Base-by-base conservation (phyloP, 2,329 filamentous ascomycete species). In the Dactylellina leptospora region DNA sequence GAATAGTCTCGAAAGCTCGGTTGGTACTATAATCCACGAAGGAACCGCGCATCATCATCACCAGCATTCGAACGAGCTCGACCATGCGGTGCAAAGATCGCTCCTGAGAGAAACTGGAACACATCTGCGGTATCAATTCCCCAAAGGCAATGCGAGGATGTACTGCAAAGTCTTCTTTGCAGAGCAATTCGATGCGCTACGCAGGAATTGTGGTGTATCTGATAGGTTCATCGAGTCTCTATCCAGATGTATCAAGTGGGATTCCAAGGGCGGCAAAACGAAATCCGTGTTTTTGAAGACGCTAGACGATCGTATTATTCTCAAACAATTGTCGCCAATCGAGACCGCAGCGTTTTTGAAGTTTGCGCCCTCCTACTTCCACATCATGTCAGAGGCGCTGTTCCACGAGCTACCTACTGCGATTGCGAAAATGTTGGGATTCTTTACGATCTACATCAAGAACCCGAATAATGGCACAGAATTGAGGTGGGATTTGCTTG, bases 161-260 rank as follows among this genome's bases (percentile, higher is more conserved):
- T 89, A 93, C 53, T 97, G 96, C 83, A 99, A 99, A 81, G 95
- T 99, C 48, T 97, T 99, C 80, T 99, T 96, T 77, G 95, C 95
- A 0, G 95, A 97, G 79, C 95, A 97, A 74, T 99, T 99, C 76
- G 95, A 99, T 80, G 95, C 95, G 2, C 84, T 99, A 38, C 88
- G 95, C 62, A 87, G 91, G 63, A 97, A 96, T 80, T 97, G 93
- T 75, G 93, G 93, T 13, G 90, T 97, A 6, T 88, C 92, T 0
- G 93, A 97, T 78, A 90, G 95, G 33, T 96, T 99, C 75, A 88
- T 97, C 23, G 95, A 99, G 79, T 97, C 93, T 0, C 83, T 99
- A 20, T 97, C 95, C 5, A 88, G 95, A 18, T 99, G 96, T 80
- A 85, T 96, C 18, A 97, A 97, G 80, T 99, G 93, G 91, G 95